phyloP scores from a whole-genome alignment of 2,329 filamentous ascomycete genomes.

The Penicillium sumatraense region DNA sequence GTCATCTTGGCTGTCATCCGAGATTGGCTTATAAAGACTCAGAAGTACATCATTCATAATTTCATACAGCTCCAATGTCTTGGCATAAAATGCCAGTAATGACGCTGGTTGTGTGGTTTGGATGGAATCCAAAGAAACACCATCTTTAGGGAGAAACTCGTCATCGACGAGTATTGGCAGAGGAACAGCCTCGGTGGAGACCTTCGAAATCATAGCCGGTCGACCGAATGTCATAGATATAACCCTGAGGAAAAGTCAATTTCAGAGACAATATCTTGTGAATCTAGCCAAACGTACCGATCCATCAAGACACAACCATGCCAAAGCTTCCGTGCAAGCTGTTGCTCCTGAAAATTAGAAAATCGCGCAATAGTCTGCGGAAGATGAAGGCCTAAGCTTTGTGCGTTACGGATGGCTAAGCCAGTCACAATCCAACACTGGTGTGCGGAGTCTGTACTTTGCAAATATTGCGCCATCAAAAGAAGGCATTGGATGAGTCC shows the following conservation, averaged over 20 bases:
- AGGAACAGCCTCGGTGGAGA: constrained; percentile 31
- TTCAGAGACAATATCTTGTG: not conserved
- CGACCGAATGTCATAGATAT: constrained; percentile 46
- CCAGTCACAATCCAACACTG: constrained; percentile 58
- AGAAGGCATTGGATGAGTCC: constrained; percentile 54
- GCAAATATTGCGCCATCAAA: constrained; percentile 55
- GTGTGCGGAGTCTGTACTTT: constrained; percentile 54
- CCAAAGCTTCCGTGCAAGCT: constrained; percentile 39
- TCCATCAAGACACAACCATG: constrained; percentile 45
- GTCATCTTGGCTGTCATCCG: constrained; percentile 31
- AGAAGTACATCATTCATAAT: constrained; percentile 41
- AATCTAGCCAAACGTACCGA: constrained; percentile 24
- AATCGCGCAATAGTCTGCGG: constrained; percentile 41
- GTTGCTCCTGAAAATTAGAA: constrained; percentile 30
- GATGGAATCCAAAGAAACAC: constrained; percentile 13
- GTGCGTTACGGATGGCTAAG: constrained; percentile 52
- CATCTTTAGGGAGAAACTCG: constrained; percentile 31
- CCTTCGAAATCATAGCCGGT: constrained; percentile 41
- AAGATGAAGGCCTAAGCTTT: constrained; percentile 53
- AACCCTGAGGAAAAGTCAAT: constrained; percentile 21
- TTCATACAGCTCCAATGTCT: constrained; percentile 40
- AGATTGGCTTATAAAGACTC: constrained; percentile 32
- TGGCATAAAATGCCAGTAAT: constrained; percentile 37
- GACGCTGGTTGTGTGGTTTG: constrained; percentile 32
- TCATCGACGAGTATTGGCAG: constrained; percentile 38